Evolutionary conservation across 371 early-diverging fungal species (phyloP).

Genomic region (Mortierella sp.): DNA sequence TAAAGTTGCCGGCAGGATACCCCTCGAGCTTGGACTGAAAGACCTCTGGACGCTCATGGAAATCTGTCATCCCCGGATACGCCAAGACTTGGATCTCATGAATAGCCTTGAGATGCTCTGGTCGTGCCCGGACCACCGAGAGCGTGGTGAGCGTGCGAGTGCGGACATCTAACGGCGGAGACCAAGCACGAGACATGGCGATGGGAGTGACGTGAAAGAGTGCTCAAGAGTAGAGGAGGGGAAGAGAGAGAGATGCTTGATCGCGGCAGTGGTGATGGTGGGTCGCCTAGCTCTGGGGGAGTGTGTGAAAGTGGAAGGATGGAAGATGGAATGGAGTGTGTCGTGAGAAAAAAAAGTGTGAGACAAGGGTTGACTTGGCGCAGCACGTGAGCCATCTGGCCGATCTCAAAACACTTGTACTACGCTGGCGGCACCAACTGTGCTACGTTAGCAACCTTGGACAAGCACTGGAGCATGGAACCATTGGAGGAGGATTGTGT

Average conservation of each 20-base stretch:
- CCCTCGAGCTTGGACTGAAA: constrained; percentile 36
- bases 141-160: constrained; percentile 29
- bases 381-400: too few relatives aligned
- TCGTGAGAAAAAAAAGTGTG: too few relatives aligned
- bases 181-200: constrained; percentile 37
- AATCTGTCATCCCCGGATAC: constrained; percentile 20
- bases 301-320: too few relatives aligned
- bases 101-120: constrained; percentile 32
- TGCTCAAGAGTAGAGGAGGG: background rate
- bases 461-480: too few relatives aligned
- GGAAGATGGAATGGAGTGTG: too few relatives aligned
- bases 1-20: constrained; percentile 53
- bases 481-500: too few relatives aligned
- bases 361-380: too few relatives aligned
- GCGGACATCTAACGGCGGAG: constrained; percentile 35
- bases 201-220: too few relatives aligned
- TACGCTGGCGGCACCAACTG: too few relatives aligned
- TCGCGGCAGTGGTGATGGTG: background rate
- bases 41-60: constrained; percentile 40
- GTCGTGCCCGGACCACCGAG: constrained; percentile 33
- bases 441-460: too few relatives aligned
- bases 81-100: constrained; percentile 38
- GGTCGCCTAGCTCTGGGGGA: too few relatives aligned
- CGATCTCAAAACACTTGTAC: too few relatives aligned
- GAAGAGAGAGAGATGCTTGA: background rate